Conservation (phyloP, 495 filamentous ascomycete species). For the Ramalina peruviana region DNA sequence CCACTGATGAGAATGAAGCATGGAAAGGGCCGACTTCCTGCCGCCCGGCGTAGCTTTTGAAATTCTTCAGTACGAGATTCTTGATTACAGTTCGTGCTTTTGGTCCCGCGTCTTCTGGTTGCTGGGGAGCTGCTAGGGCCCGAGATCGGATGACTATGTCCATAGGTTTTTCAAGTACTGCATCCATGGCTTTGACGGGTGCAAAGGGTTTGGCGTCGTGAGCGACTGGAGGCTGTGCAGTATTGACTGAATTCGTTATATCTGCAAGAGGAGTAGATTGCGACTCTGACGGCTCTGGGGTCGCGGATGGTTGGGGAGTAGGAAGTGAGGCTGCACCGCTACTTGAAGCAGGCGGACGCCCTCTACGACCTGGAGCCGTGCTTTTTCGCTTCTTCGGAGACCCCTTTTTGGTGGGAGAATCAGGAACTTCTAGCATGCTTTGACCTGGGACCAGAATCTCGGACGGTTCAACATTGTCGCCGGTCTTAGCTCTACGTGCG, state of each 20-base stretch:
- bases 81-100: slow-evolving; percentile 83
- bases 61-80: slow-evolving; percentile 78
- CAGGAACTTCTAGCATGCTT: slow-evolving; percentile 39
- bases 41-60: slow-evolving; percentile 94
- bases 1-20: slow-evolving; percentile 94
- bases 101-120: slow-evolving; percentile 56
- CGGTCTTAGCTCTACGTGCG: slow-evolving; percentile 20
- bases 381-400: slow-evolving; percentile 57
- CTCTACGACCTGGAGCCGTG: slow-evolving; percentile 43
- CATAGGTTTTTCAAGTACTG: slow-evolving; percentile 75
- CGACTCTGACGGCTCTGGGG: slow-evolving; percentile 39
- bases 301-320: slow-evolving; percentile 41
- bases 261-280: slow-evolving; percentile 60
- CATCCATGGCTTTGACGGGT: slow-evolving; percentile 58
- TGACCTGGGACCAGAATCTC: slow-evolving; percentile 46
- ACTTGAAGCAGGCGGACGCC: slow-evolving; percentile 28
- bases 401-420: slow-evolving; percentile 49
- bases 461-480: slow-evolving; percentile 41
- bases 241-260: slow-evolving; percentile 59
- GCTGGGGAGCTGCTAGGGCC: slow-evolving; percentile 45
- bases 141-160: slow-evolving; percentile 88
- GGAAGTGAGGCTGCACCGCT: slow-evolving; percentile 34
- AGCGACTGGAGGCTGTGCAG: slow-evolving; percentile 34
- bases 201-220: slow-evolving; percentile 36
- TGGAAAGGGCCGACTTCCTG: slow-evolving; percentile 97